Evolutionary conservation across 202 grass and related monocot genomes (phyloP).

Genomic region (Eragrostis tef): DNA sequence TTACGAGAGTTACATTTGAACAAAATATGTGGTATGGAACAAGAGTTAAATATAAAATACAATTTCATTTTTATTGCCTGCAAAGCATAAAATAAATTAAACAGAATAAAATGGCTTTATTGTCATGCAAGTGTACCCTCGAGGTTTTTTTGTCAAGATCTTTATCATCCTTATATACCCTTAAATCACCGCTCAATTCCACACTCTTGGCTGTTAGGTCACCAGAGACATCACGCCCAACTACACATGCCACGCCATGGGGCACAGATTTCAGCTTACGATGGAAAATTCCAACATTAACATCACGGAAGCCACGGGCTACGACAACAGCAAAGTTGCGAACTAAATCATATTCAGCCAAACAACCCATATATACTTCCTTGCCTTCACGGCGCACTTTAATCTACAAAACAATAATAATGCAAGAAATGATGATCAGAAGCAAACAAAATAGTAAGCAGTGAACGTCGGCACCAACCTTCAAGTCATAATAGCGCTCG

Average conservation of each 20-base stretch:
- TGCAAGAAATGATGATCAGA: not conserved
- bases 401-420: conserved; percentile 21
- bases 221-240: conserved; percentile 28
- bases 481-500: not conserved
- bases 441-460: not conserved
- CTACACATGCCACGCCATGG: not conserved
- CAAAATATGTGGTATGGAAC: conserved; percentile 16
- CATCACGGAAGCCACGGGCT: not conserved
- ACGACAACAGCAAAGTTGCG: not conserved
- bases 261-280: not conserved
- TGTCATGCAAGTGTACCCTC: not conserved
- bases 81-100: conserved; percentile 1
- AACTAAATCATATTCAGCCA: conserved; percentile 20
- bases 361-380: not conserved
- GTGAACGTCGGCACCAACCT: conserved; percentile 20
- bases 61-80: not conserved
- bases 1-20: not conserved
- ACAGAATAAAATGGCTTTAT: not conserved
- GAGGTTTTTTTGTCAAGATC: conserved; percentile 5
- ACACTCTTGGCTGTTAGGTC: conserved; percentile 1
- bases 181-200: not conserved
- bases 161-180: not conserved
- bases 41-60: conserved; percentile 15
- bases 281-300: not conserved
- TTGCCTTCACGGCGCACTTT: conserved; percentile 19